These are phyloP conservation scores for Emergomyces orientalis DNA, from an alignment of 2,329 filamentous ascomycete genomes.

Conservation along the genomic window DNA sequence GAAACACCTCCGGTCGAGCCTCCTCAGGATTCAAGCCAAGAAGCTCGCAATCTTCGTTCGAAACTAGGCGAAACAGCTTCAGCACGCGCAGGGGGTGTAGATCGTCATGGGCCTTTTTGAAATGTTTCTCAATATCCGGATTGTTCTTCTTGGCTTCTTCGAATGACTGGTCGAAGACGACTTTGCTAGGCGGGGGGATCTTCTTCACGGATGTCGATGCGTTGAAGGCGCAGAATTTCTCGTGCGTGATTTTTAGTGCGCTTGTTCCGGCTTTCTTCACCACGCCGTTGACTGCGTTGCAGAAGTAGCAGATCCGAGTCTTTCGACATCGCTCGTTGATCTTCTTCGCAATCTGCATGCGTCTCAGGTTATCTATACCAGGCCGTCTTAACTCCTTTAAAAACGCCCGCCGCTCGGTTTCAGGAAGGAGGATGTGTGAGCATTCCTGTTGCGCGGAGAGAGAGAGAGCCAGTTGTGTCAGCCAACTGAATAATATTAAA, in stretches of 20 bases:
- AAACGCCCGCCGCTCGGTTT: slow-evolving; percentile 65
- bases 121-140: slow-evolving; percentile 77
- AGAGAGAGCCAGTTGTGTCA: background rate
- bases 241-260: slow-evolving; percentile 87
- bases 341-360: slow-evolving; percentile 73
- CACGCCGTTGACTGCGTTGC: slow-evolving; percentile 73
- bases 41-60: slow-evolving; percentile 76
- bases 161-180: slow-evolving; percentile 79
- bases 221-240: slow-evolving; percentile 83
- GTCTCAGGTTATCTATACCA: slow-evolving; percentile 75
- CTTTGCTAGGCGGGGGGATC: slow-evolving; percentile 68
- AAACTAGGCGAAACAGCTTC: slow-evolving; percentile 85
- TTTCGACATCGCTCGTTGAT: slow-evolving; percentile 88
- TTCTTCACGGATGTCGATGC: slow-evolving; percentile 82
- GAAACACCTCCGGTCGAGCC: slow-evolving; percentile 87
- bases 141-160: slow-evolving; percentile 66
- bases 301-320: slow-evolving; percentile 70
- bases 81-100: slow-evolving; percentile 80
- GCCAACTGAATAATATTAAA: background rate
- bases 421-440: slow-evolving; percentile 70
- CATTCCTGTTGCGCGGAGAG: slow-evolving; percentile 51
- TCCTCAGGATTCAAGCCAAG: slow-evolving; percentile 79
- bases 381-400: slow-evolving; percentile 73
- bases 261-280: slow-evolving; percentile 75
- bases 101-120: slow-evolving; percentile 89